Percentiles rank a stretch among this genome's conserved stretches.
phyloP scores from a whole-genome alignment of 208 protist genomes.

The Trypanosoma melophagium region DNA sequence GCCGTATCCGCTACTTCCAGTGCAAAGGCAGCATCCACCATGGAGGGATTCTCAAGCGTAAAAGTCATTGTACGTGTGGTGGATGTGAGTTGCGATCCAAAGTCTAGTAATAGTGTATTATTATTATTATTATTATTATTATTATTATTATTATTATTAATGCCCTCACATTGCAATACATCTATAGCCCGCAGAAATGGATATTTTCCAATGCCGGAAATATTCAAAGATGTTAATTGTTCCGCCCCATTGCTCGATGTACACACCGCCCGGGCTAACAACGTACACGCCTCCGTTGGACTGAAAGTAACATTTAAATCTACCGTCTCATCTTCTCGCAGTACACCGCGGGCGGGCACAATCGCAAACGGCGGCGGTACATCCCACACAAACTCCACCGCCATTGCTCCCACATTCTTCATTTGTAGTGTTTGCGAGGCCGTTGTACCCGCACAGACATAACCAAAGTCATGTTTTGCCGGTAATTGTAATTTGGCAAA shows the following conservation, averaged over 20 bases:
- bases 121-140: too few relatives aligned
- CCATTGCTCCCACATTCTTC: conserved; percentile 77
- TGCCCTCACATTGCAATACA: not conserved
- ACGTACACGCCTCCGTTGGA: conserved; percentile 70
- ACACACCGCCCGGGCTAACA: conserved; percentile 84
- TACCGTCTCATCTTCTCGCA: conserved; percentile 52
- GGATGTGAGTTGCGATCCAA: conserved; percentile 41
- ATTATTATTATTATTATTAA: too few relatives aligned
- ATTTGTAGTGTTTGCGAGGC: conserved; percentile 56
- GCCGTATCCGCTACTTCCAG: conserved; percentile 41
- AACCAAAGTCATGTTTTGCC: conserved; percentile 86
- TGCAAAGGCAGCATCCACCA: conserved; percentile 60
- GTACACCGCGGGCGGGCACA: conserved; percentile 40
- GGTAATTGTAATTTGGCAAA: conserved; percentile 54
- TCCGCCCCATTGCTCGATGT: conserved; percentile 50
- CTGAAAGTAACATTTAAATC: conserved; percentile 56
- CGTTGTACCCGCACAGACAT: conserved; percentile 69
- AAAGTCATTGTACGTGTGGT: conserved; percentile 36
- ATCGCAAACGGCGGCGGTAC: conserved; percentile 73
- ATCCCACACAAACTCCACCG: conserved; percentile 81
- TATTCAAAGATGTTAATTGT: conserved; percentile 47
- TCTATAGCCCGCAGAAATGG: conserved; percentile 52
- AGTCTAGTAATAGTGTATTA: conserved; percentile 37
- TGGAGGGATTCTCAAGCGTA: conserved; percentile 73
- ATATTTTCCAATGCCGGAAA: conserved; percentile 93